phyloP scores from a whole-genome alignment of 1,139 yeast genomes.

The Taphrina pruni region DNA sequence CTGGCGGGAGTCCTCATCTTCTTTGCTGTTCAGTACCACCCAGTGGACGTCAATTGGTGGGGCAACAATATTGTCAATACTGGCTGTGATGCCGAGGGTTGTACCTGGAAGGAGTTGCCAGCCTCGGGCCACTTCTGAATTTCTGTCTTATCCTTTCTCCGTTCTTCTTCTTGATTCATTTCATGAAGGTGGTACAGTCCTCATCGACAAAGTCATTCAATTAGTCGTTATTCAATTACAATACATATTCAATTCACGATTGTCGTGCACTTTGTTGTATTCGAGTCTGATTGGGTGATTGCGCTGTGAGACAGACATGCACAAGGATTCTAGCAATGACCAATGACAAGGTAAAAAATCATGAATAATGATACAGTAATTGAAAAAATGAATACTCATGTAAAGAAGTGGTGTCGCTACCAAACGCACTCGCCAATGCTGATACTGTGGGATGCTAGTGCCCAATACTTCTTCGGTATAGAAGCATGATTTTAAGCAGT shows the following conservation, averaged over 20 bases:
- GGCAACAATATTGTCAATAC: slow-evolving; percentile 55
- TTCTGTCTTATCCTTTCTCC: too few species aligned
- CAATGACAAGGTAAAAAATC: too few species aligned
- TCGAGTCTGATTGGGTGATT: too few species aligned
- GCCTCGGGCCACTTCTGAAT: slow-evolving; percentile 7
- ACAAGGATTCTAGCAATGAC: too few species aligned
- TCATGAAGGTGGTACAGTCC: neutral
- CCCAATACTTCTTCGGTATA: neutral
- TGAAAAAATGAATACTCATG: too few species aligned
- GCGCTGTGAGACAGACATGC: too few species aligned
- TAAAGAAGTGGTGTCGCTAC: neutral
- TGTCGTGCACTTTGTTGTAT: too few species aligned
- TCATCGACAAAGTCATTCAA: too few species aligned
- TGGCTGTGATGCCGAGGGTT: slow-evolving; percentile 44
- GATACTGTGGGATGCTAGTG: neutral
- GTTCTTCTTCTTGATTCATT: too few species aligned
- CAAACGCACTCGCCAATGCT: neutral
- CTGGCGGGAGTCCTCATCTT: slow-evolving; percentile 54
- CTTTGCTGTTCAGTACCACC: slow-evolving; percentile 54
- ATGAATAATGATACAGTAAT: neutral
- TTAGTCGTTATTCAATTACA: too few species aligned
- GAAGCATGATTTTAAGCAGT: too few species aligned
- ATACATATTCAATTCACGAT: too few species aligned
- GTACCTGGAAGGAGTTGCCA: slow-evolving; percentile 6
- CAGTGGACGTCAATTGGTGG: slow-evolving; percentile 58